Conservation (phyloP, 441 rosid genomes). For the Gossypium lobatum region DNA sequence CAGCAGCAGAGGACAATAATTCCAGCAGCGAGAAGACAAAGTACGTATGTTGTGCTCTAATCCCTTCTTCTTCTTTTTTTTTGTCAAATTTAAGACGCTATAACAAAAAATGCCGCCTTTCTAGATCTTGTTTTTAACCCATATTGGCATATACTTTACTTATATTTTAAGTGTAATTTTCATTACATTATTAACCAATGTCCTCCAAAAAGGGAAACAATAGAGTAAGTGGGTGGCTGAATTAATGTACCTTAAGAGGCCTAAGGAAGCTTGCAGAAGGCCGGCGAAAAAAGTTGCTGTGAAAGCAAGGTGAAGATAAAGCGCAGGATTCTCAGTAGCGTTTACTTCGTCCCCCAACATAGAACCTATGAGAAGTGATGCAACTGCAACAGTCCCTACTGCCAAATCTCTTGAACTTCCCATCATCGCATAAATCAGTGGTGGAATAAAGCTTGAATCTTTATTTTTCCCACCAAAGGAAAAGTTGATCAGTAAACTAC, state of each 20-base stretch:
- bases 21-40: conserved; percentile 1
- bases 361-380: conserved; percentile 66
- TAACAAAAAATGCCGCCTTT: neutral
- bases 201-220: neutral
- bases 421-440: conserved; percentile 80
- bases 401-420: conserved; percentile 93
- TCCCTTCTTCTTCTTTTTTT: neutral
- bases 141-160: neutral
- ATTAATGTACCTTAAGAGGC: conserved; percentile 59
- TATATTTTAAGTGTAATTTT: neutral
- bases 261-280: conserved; percentile 69
- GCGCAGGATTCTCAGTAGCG: conserved; percentile 55
- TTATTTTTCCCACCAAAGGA: neutral
- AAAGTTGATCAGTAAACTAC: neutral
- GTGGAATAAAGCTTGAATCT: conserved; percentile 95
- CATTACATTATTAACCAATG: neutral
- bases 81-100: neutral
- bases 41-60: neutral
- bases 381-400: conserved; percentile 88
- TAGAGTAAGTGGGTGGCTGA: neutral
- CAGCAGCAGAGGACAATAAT: conserved; percentile 13
- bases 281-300: conserved; percentile 92
- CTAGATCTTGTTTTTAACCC: neutral
- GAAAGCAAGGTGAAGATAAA: conserved; percentile 87
- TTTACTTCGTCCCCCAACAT: conserved; percentile 72